Percentiles rank a stretch among this genome's conserved stretches.
phyloP scores from a whole-genome alignment of 148 eudicot genomes.

The Camellia sinensis region DNA sequence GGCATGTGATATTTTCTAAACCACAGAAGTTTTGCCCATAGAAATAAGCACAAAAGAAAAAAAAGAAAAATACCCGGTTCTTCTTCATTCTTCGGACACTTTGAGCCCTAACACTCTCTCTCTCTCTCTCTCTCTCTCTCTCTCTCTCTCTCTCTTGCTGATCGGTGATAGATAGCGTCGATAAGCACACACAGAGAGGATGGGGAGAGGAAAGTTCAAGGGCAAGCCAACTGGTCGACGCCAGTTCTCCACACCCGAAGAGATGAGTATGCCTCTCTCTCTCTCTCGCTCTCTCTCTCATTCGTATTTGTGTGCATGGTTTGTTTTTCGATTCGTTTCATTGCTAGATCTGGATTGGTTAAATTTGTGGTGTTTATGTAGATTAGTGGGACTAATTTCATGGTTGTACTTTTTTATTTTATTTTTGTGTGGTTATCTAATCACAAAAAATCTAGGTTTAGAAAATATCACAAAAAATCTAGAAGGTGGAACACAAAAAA shows the following conservation, averaged over 20 bases:
- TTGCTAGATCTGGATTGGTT: neutral
- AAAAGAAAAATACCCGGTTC: too few relatives aligned
- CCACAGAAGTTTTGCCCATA: too few relatives aligned
- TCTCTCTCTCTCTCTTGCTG: neutral
- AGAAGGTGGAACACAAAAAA: too few relatives aligned
- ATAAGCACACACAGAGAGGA: neutral
- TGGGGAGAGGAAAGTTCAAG: constrained; percentile 70
- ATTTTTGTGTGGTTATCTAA: too few relatives aligned
- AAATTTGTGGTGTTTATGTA: neutral
- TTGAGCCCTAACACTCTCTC: neutral
- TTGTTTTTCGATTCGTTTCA: neutral
- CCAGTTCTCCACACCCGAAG: constrained; percentile 54
- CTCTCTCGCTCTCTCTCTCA: neutral
- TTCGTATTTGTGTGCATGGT: neutral
- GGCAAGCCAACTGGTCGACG: constrained; percentile 68
- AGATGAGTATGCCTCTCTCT: constrained; percentile 34
- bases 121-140: neutral
- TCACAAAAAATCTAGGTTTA: too few relatives aligned
- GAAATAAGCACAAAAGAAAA: too few relatives aligned
- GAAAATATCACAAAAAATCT: too few relatives aligned
- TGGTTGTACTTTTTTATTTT: too few relatives aligned
- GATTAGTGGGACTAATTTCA: neutral
- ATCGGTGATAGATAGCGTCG: neutral
- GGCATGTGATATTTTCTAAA: too few relatives aligned
- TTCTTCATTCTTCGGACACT: neutral